These are phyloP conservation scores for Hygrophoropsis aurantiaca DNA, from an alignment of 768 basidiomycete genomes.

Conservation along the genomic window DNA sequence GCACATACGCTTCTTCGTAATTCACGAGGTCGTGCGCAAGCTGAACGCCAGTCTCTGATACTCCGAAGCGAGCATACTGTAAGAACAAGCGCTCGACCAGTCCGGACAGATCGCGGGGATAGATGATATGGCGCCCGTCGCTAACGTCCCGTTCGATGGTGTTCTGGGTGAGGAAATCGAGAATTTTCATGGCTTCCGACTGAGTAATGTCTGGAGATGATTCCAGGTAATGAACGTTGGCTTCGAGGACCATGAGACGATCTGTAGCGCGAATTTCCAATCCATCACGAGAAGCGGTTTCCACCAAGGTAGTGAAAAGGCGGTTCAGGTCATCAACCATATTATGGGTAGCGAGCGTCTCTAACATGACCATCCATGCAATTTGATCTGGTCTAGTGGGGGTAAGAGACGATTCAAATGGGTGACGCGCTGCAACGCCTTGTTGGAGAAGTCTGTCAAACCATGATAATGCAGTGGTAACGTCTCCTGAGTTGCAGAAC, in stretches of 20 bases:
- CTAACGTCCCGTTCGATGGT: background rate
- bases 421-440: conserved; percentile 29
- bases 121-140: background rate
- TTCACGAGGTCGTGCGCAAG: conserved; percentile 16
- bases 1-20: background rate
- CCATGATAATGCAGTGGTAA: conserved; percentile 67
- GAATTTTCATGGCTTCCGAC: conserved; percentile 8
- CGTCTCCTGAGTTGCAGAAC: conserved; percentile 62
- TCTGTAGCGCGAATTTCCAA: conserved; percentile 36
- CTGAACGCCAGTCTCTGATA: conserved; percentile 21
- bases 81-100: conserved; percentile 7
- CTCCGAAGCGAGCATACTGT: conserved; percentile 20
- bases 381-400: conserved; percentile 51
- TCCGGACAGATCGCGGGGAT: background rate
- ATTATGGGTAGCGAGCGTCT: conserved; percentile 47
- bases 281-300: conserved; percentile 34
- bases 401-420: conserved; percentile 41
- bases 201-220: conserved; percentile 6
- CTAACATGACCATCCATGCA: conserved; percentile 63
- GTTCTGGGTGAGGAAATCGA: conserved; percentile 29
- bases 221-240: conserved; percentile 38
- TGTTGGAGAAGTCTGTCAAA: conserved; percentile 62
- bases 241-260: conserved; percentile 42
- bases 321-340: conserved; percentile 56
- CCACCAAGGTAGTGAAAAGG: conserved; percentile 43